phyloP scores from a whole-genome alignment of 2,329 filamentous ascomycete genomes.

The Pseudocercospora pini-densiflorae region DNA sequence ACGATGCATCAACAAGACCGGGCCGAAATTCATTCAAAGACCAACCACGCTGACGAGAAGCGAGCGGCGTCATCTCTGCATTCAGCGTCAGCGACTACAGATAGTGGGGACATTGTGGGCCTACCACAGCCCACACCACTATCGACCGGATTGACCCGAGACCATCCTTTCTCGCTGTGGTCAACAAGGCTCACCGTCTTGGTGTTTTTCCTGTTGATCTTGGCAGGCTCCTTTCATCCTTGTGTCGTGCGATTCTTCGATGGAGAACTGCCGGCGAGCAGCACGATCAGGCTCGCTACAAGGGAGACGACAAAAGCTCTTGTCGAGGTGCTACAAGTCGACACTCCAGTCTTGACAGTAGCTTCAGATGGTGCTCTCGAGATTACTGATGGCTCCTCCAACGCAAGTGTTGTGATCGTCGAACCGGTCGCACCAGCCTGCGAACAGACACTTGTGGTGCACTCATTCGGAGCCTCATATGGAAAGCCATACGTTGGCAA shows the following conservation, averaged over 20 bases:
- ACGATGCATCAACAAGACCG: conserved; percentile 7
- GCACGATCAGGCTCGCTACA: conserved; percentile 14
- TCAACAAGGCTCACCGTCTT: conserved; percentile 18
- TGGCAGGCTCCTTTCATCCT: conserved; percentile 2
- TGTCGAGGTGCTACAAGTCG: conserved; percentile 71
- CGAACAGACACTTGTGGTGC: conserved; percentile 66
- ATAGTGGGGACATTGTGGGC: conserved; percentile 21
- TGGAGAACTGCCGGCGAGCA: not conserved
- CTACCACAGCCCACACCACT: conserved; percentile 18
- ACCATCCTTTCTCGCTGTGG: conserved; percentile 7
- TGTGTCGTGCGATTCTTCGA: not conserved
- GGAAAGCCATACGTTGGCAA: conserved; percentile 73
- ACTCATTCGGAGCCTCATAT: conserved; percentile 74
- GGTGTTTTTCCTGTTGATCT: conserved; percentile 16
- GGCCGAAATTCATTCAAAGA: conserved; percentile 14
- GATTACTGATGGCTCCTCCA: conserved; percentile 42
- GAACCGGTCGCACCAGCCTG: conserved; percentile 45
- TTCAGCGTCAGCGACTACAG: conserved; percentile 15
- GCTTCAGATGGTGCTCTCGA: conserved; percentile 41
- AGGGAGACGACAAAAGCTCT: conserved; percentile 35
- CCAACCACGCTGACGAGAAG: conserved; percentile 21
- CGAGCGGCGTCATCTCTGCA: conserved; percentile 7
- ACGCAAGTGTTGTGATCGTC: conserved; percentile 34
- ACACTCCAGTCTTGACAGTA: conserved; percentile 65
- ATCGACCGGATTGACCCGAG: conserved; percentile 7